Evolutionary conservation across 2,329 filamentous ascomycete genomes (phyloP), one percentile per base, ranked within the genome.

Genomic region (Diaporthe longicolla): DNA sequence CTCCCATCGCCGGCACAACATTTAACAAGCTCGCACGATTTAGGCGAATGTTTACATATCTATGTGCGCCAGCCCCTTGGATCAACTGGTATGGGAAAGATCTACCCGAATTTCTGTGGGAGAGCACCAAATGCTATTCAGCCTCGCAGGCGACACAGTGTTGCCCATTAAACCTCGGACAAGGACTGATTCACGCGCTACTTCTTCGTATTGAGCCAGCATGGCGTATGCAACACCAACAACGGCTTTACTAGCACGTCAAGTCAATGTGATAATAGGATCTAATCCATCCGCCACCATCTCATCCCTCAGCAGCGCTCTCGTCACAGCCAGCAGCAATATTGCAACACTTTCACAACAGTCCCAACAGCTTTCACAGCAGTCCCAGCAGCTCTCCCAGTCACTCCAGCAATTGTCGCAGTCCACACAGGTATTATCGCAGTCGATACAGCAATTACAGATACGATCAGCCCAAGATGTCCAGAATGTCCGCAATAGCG

Each of bases 371-470:
- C 63, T 66, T 13, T 66, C 63, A 3, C 63, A 52, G n/a, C 59
- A 72, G 70, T 72, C 59, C 7, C 63, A 66, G n/a, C 63, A 66
- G 45, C 63, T 66, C 32, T 66, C 63, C 7, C 63, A 52, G 63
- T 66, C 63, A 50, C 7, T 66, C 17, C 63, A 52, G 48, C 63
- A 66, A 52, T 26, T 66, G 26, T 37, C 45, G 15, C 63, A 52
- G 45, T 66, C 61, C 45, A 66, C 61, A 37, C 61, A 66, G n/a
- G 29, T 52, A 9, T 26, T 66, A 17, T 66, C 45, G 17, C 61
- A 52, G 17, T 66, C 63, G 6, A 26, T 66, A 66, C 63, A 66
- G 15, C 63, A 66, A 37, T 21, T 66, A 19, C 63, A 66, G n/a
- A 37, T 66, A 66, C 63, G 32, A 9, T 66, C 63, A 13, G 63